These are phyloP conservation scores for Cryptococcus depauperatus DNA, from an alignment of 1,284 basidiomycete species.

Conservation along the genomic window DNA sequence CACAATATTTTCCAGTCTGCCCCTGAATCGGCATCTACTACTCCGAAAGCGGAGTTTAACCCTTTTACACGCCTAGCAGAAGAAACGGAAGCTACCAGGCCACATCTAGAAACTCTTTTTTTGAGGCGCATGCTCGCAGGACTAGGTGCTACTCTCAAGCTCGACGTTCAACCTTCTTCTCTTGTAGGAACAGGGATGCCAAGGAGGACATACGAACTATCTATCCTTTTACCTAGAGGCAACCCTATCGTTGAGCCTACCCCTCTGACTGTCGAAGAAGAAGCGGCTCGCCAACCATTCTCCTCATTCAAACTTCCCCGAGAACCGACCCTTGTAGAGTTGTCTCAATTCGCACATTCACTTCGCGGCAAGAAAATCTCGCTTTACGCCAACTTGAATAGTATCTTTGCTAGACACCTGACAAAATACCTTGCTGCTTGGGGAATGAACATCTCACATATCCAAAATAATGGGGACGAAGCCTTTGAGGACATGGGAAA, in stretches of 20 bases:
- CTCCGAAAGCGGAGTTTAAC: slow-evolving; percentile 38
- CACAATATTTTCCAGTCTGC: slow-evolving; percentile 35
- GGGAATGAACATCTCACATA: slow-evolving; percentile 83
- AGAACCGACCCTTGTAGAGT: slow-evolving; percentile 68
- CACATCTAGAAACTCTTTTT: slow-evolving; percentile 56
- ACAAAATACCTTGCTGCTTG: slow-evolving; percentile 86
- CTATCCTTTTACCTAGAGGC: slow-evolving; percentile 40
- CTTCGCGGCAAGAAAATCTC: slow-evolving; percentile 71
- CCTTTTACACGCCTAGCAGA: slow-evolving; percentile 34
- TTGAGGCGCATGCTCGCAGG: slow-evolving; percentile 60
- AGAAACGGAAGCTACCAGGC: slow-evolving; percentile 43
- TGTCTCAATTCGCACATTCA: slow-evolving; percentile 67
- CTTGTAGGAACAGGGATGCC: slow-evolving; percentile 27
- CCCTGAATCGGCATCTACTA: slow-evolving; percentile 25
- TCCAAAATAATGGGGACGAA: slow-evolving; percentile 50
- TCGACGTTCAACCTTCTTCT: slow-evolving; percentile 31
- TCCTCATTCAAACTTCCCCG: slow-evolving; percentile 50
- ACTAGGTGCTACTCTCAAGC: slow-evolving; percentile 55
- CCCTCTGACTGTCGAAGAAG: slow-evolving; percentile 47
- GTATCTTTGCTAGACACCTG: slow-evolving; percentile 79
- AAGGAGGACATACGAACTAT: slow-evolving; percentile 42
- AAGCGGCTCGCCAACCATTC: slow-evolving; percentile 49
- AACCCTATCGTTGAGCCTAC: slow-evolving; percentile 38
- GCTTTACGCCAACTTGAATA: slow-evolving; percentile 70
- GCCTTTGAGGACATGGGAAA: slow-evolving; percentile 1